Base-by-base conservation (phyloP, 352 stramenopile species). In the Phytopythium vexans region DNA sequence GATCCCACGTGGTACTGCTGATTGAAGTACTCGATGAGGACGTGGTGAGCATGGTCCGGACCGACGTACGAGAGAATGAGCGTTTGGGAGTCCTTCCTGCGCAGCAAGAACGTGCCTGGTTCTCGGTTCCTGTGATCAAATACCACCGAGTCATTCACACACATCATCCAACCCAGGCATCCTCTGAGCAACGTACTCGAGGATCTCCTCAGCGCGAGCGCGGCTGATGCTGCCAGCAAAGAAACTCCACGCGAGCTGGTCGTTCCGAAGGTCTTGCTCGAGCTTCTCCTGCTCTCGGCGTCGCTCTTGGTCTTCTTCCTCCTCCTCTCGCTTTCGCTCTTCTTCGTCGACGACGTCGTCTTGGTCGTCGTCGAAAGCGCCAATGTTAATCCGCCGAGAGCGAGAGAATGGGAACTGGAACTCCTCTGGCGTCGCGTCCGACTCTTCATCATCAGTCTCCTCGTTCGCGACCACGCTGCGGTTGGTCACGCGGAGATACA, bases 61-160 rank as follows among this genome's bases (percentile, higher is more conserved):
- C 82, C 80, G 8, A 88, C 53, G 37, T 94, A 94, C 42, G 84
- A 94, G n/a, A 94, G 62, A 41, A 94, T 73, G 21, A 94, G 54
- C 38, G 84, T 94, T 46, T 84, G 79, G 1, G 82, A 74, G 56
- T 94, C 82, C 44, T 94, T 94, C 16, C 84, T 77, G 9, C 84
- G 82, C 49, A 94, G 51, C 32, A 94, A 54, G 41, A 94, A 94
- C 7, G 82, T 88, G 6, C 84, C 82, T 77, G 74, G 64, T 27
- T 86, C 82, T 39, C 81, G 82, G 40, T 68, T 69, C 49, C 68
- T 77, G 33, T 15, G 1, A 14, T 15, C 45, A 8, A 11, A 43
- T 60, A 54, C 65, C 21, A 27, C 21, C 21, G 21, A 27, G 21
- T 27, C 21, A 52, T 1, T 15, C 21, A 49, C 34, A 53, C 3